Conservation (phyloP, 2,329 filamentous ascomycete genomes). For the Podosphaera aphanis region DNA sequence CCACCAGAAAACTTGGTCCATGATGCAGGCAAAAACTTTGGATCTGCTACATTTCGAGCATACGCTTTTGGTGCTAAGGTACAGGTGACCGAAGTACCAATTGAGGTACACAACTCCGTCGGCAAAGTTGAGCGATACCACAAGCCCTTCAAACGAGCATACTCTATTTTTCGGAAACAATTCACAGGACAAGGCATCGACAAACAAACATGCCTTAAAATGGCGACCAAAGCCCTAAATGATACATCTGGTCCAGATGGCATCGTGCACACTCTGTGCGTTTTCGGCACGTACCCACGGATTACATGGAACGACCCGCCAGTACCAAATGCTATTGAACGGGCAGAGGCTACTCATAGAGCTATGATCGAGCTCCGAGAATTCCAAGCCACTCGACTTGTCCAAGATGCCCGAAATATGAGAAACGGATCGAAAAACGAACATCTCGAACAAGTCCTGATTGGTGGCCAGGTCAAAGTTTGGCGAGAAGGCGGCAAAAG, state of each 20-base stretch:
- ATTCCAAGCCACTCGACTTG: background rate
- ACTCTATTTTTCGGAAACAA: background rate
- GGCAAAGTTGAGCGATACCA: slow-evolving; percentile 2
- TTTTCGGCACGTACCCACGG: background rate
- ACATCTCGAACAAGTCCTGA: background rate
- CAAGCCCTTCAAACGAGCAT: background rate
- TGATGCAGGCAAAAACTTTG: slow-evolving; percentile 3
- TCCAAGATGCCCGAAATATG: too few species aligned
- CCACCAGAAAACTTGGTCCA: slow-evolving; percentile 1
- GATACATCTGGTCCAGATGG: background rate
- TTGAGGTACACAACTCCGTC: slow-evolving; percentile 2
- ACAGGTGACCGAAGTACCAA: background rate
- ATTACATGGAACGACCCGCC: background rate
- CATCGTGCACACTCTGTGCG: background rate
- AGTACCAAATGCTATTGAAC: background rate
- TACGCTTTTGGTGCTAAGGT: background rate
- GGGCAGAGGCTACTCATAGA: slow-evolving; percentile 2
- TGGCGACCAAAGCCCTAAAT: slow-evolving; percentile 1
- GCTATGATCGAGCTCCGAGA: slow-evolving; percentile 3
- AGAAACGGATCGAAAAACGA: background rate
- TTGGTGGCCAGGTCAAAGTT: background rate
- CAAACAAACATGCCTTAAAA: background rate
- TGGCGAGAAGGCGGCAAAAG: background rate
- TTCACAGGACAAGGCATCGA: background rate
- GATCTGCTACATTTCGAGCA: slow-evolving; percentile 1